Conservation (phyloP, 108 stramenopile genomes). For the Nitzschia putrida region DNA sequence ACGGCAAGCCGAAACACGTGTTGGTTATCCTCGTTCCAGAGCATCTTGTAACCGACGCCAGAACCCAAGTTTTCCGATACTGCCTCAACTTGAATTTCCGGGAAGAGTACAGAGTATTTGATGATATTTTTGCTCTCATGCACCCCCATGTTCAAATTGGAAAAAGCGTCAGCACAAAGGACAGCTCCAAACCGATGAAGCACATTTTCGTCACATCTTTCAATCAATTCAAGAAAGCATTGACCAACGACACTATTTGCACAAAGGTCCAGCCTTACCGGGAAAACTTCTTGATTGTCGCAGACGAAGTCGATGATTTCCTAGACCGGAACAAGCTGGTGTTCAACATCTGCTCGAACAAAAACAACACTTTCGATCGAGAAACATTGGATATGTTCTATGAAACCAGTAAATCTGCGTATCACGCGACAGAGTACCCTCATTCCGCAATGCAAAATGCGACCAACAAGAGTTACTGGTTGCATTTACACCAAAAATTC, state of each 20-base stretch:
- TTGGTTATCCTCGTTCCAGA: constrained; percentile 40
- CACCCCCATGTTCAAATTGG: constrained; percentile 25
- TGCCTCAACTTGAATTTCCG: constrained; percentile 36
- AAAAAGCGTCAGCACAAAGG: background rate
- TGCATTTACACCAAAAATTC: constrained; percentile 28
- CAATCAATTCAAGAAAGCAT: constrained; percentile 39
- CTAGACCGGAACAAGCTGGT: constrained; percentile 38
- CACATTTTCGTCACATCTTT: constrained; percentile 37
- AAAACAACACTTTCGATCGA: constrained; percentile 26
- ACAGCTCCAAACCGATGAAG: constrained; percentile 10
- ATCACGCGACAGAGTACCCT: constrained; percentile 12
- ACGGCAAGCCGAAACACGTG: constrained; percentile 30
- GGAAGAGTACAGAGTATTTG: constrained; percentile 37
- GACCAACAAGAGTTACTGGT: constrained; percentile 29
- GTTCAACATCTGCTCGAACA: constrained; percentile 47
- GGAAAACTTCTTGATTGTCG: constrained; percentile 29
- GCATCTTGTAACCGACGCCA: constrained; percentile 35
- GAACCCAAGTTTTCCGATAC: constrained; percentile 36
- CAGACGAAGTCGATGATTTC: constrained; percentile 31
- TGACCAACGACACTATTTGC: constrained; percentile 35
- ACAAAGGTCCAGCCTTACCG: constrained; percentile 27
- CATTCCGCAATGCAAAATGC: background rate
- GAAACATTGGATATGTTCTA: constrained; percentile 36
- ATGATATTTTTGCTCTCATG: constrained; percentile 41
- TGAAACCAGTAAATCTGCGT: constrained; percentile 25